These are phyloP conservation scores for Scopulariopsis brevicaulis DNA, from an alignment of 2,329 filamentous ascomycete species.

Conservation along the genomic window DNA sequence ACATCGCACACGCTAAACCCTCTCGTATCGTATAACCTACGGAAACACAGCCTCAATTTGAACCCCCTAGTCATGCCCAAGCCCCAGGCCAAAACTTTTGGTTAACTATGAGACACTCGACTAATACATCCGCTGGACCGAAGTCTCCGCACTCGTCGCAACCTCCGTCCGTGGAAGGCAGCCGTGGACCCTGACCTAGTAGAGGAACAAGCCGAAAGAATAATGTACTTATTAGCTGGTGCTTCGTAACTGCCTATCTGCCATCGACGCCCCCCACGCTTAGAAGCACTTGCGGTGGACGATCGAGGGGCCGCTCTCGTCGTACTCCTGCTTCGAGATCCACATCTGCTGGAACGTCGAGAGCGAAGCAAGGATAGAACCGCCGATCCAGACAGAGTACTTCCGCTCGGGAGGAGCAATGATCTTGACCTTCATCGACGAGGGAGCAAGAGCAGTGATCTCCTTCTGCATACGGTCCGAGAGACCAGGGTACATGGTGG, in stretches of 20 bases:
- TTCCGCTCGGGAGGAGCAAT: constrained; percentile 99
- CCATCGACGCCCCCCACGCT: constrained; percentile 40
- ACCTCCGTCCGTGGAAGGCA: constrained; percentile 16
- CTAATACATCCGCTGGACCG: constrained; percentile 33
- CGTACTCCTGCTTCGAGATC: constrained; percentile 99
- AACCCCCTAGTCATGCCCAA: neutral
- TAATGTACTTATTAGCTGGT: constrained; percentile 2
- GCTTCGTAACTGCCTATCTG: constrained; percentile 1
- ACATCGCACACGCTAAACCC: too few species aligned
- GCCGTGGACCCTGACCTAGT: neutral
- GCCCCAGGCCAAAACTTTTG: constrained; percentile 26
- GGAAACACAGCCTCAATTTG: neutral
- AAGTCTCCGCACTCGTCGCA: constrained; percentile 25
- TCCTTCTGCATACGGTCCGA: constrained; percentile 99
- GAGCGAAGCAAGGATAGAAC: constrained; percentile 97
- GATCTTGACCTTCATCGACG: constrained; percentile 99
- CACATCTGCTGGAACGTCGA: constrained; percentile 99
- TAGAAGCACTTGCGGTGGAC: constrained; percentile 99
- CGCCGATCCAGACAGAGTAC: constrained; percentile 99
- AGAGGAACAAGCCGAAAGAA: neutral
- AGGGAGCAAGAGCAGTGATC: constrained; percentile 97
- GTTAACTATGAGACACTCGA: constrained; percentile 39
- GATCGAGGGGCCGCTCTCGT: constrained; percentile 98
- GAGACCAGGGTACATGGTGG: constrained; percentile 99
- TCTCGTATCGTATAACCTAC: neutral